Conservation (phyloP, 2,329 filamentous ascomycete genomes). For the Diplodia corticola region DNA sequence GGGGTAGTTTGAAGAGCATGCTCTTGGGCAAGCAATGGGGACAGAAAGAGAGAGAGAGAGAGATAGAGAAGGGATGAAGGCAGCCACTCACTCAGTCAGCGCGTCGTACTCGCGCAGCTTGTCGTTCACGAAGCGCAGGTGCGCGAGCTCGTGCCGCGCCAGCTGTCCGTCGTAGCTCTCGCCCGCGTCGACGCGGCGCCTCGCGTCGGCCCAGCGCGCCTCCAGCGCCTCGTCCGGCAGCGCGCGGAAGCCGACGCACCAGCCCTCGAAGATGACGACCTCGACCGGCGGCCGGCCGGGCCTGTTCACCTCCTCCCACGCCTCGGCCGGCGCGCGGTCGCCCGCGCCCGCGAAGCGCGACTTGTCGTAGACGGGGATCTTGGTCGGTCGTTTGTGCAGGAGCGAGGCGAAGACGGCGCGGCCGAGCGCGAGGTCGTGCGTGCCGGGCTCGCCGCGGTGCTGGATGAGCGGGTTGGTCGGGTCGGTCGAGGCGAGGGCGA, state of each 20-base stretch:
- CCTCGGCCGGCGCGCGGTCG: conserved; percentile 64
- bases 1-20: neutral
- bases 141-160: conserved; percentile 52
- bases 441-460: conserved; percentile 79
- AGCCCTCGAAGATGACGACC: conserved; percentile 83
- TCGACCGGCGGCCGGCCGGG: conserved; percentile 55
- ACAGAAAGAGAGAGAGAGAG: neutral
- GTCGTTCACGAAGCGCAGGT: conserved; percentile 60
- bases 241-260: conserved; percentile 82
- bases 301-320: conserved; percentile 63
- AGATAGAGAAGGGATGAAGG: no score
- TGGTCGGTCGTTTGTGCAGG: conserved; percentile 51
- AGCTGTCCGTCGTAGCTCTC: conserved; percentile 53
- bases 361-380: conserved; percentile 81
- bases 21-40: neutral
- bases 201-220: conserved; percentile 55
- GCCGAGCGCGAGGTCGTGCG: conserved; percentile 73
- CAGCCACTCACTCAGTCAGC: conserved; percentile 52
- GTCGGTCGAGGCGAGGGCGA: conserved; percentile 63
- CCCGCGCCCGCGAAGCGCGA: conserved; percentile 73
- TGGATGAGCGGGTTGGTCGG: conserved; percentile 74
- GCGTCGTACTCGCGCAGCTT: conserved; percentile 57
- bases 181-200: conserved; percentile 46
- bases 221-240: conserved; percentile 57
- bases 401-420: conserved; percentile 63